Evolutionary conservation across 495 filamentous ascomycete genomes (phyloP), one percentile per base, ranked within the genome.

Genomic region (Haplographium delicatum): DNA sequence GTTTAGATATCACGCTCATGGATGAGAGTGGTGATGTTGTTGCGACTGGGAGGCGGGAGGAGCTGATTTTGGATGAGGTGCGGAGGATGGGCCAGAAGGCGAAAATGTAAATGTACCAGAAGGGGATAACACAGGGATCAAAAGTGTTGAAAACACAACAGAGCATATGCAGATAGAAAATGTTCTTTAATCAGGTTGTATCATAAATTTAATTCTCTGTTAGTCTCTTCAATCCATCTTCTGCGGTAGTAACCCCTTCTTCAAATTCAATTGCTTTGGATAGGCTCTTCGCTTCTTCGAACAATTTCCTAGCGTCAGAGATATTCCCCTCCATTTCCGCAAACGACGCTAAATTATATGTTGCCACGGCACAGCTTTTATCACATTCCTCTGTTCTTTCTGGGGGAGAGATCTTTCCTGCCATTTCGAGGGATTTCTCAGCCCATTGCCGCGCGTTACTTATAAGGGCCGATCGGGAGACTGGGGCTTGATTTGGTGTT

Each of bases 271-370:
- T 60, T 9, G 68, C 78, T 53, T 78, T 76, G 34, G 82, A 81
- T 47, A 90, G 57, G 6, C 65, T 72, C 34, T 71, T 68, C 13
- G 88, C 85, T 59, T 95, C 80, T 31, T 73, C 65, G 59, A 83
- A 89, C 54, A 67, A 68, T 51, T 64, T 69, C 53, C 69, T 68
- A 11, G 93, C 93, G 56, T 85, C 76, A n/a, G 72, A 68, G 0
- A 67, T 50, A 57, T 85, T 72, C 2, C 84, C 82, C 41, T 80
- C 65, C 72, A 89, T 78, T 51, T 84, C 76, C 1, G 88, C 83
- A 54, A 98, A 79, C 51, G 90, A 84, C 10, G 82, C 93, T 38
- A 96, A 74, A 65, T 95, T 96, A 63, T 86, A 82, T 33, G 83
- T 84, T n/a, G 91, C 86, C 8, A 80, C 83, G 0, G 83, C 85